Conservation (phyloP, 163 green algal genomes). For the Picocystis sp. region DNA sequence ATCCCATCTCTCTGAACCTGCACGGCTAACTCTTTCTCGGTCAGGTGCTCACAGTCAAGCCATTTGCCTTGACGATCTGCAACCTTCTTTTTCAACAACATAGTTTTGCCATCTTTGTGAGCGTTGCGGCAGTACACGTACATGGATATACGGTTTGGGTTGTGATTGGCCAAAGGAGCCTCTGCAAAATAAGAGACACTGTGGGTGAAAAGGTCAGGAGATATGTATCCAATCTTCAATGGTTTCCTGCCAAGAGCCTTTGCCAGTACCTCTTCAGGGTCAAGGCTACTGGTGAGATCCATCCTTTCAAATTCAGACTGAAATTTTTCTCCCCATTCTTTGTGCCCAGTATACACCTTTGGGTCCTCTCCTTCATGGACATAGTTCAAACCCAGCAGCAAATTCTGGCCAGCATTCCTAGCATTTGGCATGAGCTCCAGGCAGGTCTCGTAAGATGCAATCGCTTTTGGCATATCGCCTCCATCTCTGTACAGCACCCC, state of each 20-base stretch:
- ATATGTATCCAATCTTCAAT: constrained; percentile 78
- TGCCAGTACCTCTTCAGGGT: too few species aligned
- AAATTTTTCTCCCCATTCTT: constrained; percentile 18
- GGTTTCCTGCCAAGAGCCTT: not conserved
- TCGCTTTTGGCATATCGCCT: constrained; percentile 44
- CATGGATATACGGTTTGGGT: constrained; percentile 17
- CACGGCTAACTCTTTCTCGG: constrained; percentile 48
- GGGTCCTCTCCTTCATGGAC: constrained; percentile 52
- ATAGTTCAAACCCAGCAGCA: constrained; percentile 94
- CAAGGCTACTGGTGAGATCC: too few species aligned
- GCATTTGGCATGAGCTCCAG: constrained; percentile 40
- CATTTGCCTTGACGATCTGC: constrained; percentile 38
- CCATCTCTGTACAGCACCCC: constrained; percentile 61
- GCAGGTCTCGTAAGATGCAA: constrained; percentile 39
- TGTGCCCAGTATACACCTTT: constrained; percentile 59
- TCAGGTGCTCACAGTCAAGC: constrained; percentile 35
- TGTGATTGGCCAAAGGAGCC: constrained; percentile 63
- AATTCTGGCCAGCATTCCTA: constrained; percentile 38
- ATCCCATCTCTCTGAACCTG: constrained; percentile 54
- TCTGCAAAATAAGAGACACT: constrained; percentile 93
- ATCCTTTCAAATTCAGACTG: not conserved
- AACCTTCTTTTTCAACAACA: constrained; percentile 30
- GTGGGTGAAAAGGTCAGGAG: constrained; percentile 89
- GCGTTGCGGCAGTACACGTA: constrained; percentile 12
- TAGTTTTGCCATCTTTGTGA: constrained; percentile 34